Base-by-base conservation (phyloP, 768 basidiomycete genomes). In the Lactifluus pinguis region DNA sequence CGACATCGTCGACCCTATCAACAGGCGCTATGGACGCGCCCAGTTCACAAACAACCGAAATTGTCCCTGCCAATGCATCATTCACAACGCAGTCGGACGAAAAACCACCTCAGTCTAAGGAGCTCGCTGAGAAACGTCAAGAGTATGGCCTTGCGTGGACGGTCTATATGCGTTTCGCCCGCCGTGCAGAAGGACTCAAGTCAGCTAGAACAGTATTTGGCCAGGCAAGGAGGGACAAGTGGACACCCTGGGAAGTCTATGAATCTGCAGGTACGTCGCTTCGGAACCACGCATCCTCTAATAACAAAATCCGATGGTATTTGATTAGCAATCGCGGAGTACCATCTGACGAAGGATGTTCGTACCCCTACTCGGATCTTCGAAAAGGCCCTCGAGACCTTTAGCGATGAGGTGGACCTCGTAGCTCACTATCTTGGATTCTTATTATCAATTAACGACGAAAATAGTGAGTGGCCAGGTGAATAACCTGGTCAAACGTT, bases 381-480 rank as follows among this genome's bases (percentile, higher is more conserved):
- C 70, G 95, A 98, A 72, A 87, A 89, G 65, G 97, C 94, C 30
- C 74, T 97, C 69, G 92, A 95, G 69, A 74, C 77, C 14, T 97
- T 90, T 70, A 82, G 83, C 3, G 84, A 88, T 21, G 88, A 95
- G 62, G 80, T 86, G 44, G 89, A 93, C 53, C 98, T 84, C 66
- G 90, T 95, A 9, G 75, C 92, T 62, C 83, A 88, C 56, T 97
- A 97, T 74, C 84, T 99, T 30, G 85, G 87, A 7, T 99, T 95
- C 80, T 76, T 98, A 67, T 88, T 98, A 66, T 89, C 87, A 30
- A 82, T 97, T 75, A 98, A 98, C 68, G 95, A 98, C 72, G 88
- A 93, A 66, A 92, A 86, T 69, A 99, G 95, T 97, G 70, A 66
- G 44, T 42, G 19, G 13, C n/a, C 21, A 7, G 34, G 44, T 25